Evolutionary conservation across 176 grass and related monocot genomes (phyloP).

Genomic region (Rhynchospora breviuscula): DNA sequence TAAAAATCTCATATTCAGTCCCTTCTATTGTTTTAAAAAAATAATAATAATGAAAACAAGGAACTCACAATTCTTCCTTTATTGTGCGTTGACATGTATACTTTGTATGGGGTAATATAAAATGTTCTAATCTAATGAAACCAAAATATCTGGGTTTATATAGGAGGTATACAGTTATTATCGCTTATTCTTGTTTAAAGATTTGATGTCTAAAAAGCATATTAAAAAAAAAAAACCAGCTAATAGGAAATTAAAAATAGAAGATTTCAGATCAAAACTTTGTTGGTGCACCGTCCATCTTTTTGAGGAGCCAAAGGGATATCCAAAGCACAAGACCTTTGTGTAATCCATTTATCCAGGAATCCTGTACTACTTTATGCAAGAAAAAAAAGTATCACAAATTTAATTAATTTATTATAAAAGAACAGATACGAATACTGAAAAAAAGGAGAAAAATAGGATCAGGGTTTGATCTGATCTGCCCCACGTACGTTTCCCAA

Average conservation of each 20-base stretch:
- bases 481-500: not conserved
- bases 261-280: not conserved
- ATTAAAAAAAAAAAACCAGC: not conserved
- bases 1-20: no score
- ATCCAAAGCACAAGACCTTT: not conserved
- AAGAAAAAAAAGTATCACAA: not conserved
- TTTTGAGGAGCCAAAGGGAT: not conserved
- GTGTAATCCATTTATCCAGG: not conserved
- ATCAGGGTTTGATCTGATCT: not conserved
- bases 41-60: no score
- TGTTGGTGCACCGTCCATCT: not conserved
- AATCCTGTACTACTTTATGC: not conserved
- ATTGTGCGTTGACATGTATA: not conserved
- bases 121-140: not conserved
- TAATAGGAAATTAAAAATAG: not conserved
- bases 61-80: no score
- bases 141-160: no score
- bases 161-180: no score
- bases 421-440: not conserved
- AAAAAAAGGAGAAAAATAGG: not conserved
- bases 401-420: not conserved
- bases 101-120: not conserved
- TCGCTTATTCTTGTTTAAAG: not conserved
- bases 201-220: not conserved
- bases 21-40: no score